Percentiles rank a stretch among this genome's conserved stretches.
phyloP scores from a whole-genome alignment of 768 basidiomycete genomes.

The Phanerochaete carnosa region DNA sequence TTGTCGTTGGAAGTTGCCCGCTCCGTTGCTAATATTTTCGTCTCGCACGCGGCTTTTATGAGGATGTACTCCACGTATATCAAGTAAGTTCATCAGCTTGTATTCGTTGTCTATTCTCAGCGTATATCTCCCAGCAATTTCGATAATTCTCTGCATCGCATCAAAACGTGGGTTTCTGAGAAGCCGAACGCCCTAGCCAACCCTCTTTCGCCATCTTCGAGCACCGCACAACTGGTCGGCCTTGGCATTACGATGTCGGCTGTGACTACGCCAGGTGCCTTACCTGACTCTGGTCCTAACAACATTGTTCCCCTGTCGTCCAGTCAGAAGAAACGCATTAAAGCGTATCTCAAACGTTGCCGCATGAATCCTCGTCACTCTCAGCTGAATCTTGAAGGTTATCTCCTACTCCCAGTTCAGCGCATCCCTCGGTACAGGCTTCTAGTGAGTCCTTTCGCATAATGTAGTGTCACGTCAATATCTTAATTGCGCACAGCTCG shows the following conservation, averaged over 20 bases:
- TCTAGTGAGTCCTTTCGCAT: conserved; percentile 52
- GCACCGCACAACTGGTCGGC: conserved; percentile 59
- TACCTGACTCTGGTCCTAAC: conserved; percentile 36
- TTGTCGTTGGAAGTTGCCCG: conserved; percentile 73
- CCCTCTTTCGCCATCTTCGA: conserved; percentile 55
- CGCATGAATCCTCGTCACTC: conserved; percentile 87
- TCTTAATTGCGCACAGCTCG: conserved; percentile 48
- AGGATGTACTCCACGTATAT: conserved; percentile 98
- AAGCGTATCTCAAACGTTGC: conserved; percentile 85
- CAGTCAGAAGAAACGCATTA: conserved; percentile 85
- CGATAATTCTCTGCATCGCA: conserved; percentile 85
- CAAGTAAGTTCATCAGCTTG: conserved; percentile 57
- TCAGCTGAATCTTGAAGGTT: conserved; percentile 91
- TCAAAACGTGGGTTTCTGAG: conserved; percentile 81
- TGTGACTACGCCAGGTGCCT: conserved; percentile 41
- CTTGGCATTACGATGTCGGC: conserved; percentile 57
- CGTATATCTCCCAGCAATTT: conserved; percentile 64
- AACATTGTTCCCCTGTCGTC: conserved; percentile 61
- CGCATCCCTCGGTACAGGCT: conserved; percentile 96
- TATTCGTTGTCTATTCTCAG: not conserved
- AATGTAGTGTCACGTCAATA: conserved; percentile 2
- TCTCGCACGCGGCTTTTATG: conserved; percentile 96
- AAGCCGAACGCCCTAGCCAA: conserved; percentile 41
- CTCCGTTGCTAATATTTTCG: conserved; percentile 83
- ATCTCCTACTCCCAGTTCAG: conserved; percentile 92